Conservation (phyloP, 2,329 filamentous ascomycete genomes). For the Pezicula radicicola region DNA sequence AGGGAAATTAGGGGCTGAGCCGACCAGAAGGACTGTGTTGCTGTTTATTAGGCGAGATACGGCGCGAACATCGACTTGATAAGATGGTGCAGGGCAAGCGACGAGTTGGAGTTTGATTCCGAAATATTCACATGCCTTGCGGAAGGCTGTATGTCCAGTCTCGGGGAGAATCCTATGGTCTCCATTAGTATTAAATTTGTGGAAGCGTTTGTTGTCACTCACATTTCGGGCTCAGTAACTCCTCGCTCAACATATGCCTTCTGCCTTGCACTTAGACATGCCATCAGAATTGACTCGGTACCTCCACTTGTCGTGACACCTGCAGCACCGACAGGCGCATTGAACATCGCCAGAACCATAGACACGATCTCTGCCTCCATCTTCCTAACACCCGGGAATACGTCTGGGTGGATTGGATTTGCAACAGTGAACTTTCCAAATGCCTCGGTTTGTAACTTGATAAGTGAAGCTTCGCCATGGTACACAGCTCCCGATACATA, state of each 20-base stretch:
- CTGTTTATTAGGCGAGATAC: constrained; percentile 86
- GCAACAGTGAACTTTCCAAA: constrained; percentile 93
- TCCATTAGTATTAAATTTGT: constrained; percentile 20
- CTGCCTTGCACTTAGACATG: constrained; percentile 84
- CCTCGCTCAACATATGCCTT: constrained; percentile 84
- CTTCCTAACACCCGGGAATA: constrained; percentile 96
- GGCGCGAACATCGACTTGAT: constrained; percentile 77
- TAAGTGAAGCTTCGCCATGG: constrained; percentile 80
- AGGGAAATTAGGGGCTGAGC: constrained; percentile 94
- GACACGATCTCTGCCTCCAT: constrained; percentile 98
- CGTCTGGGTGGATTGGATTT: constrained; percentile 96
- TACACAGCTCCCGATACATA: constrained; percentile 94
- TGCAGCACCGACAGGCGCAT: constrained; percentile 79
- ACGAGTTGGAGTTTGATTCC: constrained; percentile 93
- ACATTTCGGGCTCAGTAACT: constrained; percentile 94
- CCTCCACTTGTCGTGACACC: constrained; percentile 91
- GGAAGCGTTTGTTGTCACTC: constrained; percentile 29
- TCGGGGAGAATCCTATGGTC: constrained; percentile 77
- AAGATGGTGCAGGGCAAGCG: constrained; percentile 76
- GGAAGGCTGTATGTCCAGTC: constrained; percentile 94
- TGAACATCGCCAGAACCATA: constrained; percentile 90
- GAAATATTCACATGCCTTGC: constrained; percentile 93
- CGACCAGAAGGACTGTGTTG: constrained; percentile 91
- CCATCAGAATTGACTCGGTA: constrained; percentile 96
- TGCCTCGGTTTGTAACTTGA: constrained; percentile 85